Conservation (phyloP, 2,329 filamentous ascomycete species). For the Periglandula ipomoeae region DNA sequence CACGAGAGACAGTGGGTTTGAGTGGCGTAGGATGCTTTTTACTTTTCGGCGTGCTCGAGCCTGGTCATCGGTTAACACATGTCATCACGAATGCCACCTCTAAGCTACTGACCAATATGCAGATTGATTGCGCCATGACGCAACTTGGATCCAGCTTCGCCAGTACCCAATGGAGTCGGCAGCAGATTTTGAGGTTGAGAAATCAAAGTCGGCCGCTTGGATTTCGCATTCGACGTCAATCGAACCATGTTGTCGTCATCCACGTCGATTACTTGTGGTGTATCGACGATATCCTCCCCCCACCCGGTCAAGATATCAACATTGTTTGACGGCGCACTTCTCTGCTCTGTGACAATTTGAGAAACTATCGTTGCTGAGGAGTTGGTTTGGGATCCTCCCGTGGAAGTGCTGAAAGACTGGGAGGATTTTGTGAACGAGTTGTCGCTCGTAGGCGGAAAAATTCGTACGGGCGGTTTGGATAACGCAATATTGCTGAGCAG, state of each 20-base stretch:
- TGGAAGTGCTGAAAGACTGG: conserved; percentile 16
- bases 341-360: neutral
- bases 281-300: conserved; percentile 15
- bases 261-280: conserved; percentile 17
- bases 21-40: conserved; percentile 16
- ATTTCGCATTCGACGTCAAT: conserved; percentile 32
- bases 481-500: conserved; percentile 39
- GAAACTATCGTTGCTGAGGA: neutral
- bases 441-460: conserved; percentile 25
- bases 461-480: conserved; percentile 30
- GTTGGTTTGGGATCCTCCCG: neutral
- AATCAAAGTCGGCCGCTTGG: conserved; percentile 35
- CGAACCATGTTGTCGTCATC: conserved; percentile 34
- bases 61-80: neutral
- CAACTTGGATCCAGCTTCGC: conserved; percentile 12
- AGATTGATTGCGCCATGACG: conserved; percentile 8
- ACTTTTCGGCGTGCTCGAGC: conserved; percentile 11
- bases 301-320: conserved; percentile 15
- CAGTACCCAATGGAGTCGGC: conserved; percentile 27
- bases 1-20: conserved; percentile 15
- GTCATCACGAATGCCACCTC: neutral
- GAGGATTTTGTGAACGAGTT: conserved; percentile 15
- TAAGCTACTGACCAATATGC: conserved; percentile 6
- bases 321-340: conserved; percentile 5
- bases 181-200: conserved; percentile 32